These are phyloP conservation scores for Tephrocybe sp. DNA, from an alignment of 768 basidiomycete species.

Conservation along the genomic window DNA sequence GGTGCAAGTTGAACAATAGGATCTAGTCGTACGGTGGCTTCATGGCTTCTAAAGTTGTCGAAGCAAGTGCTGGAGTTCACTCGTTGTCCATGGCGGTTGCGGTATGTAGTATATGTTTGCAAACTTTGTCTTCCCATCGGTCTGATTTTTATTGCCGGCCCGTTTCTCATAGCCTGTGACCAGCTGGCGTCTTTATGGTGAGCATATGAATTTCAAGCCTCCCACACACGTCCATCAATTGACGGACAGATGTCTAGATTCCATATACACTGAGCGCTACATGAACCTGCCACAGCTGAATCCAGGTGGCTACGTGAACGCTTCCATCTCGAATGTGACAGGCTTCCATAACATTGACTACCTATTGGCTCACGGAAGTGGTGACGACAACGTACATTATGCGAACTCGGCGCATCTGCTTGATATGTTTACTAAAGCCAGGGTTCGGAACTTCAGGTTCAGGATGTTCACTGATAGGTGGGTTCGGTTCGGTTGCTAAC, in stretches of 20 bases:
- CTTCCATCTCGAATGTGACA: constrained; percentile 84
- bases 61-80: constrained; percentile 88
- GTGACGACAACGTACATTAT: constrained; percentile 96
- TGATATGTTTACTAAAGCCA: constrained; percentile 85
- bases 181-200: constrained; percentile 82
- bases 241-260: constrained; percentile 51
- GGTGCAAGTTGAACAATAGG: constrained; percentile 7
- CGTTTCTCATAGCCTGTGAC: constrained; percentile 67
- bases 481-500: constrained; percentile 23
- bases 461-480: constrained; percentile 98
- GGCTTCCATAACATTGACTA: constrained; percentile 82
- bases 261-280: constrained; percentile 97
- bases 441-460: constrained; percentile 78
- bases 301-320: constrained; percentile 84
- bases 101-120: constrained; percentile 43
- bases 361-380: constrained; percentile 89
- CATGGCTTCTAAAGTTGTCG: constrained; percentile 91
- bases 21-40: constrained; percentile 92
- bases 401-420: constrained; percentile 88
- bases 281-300: constrained; percentile 85
- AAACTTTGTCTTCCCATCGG: constrained; percentile 1
- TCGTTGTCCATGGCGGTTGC: constrained; percentile 90
- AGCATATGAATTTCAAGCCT: constrained; percentile 20
- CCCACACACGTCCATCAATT: constrained; percentile 6
- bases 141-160: not conserved